These are phyloP conservation scores for Aureobasidium melanogenum DNA, from an alignment of 2,329 filamentous ascomycete species.

Conservation along the genomic window DNA sequence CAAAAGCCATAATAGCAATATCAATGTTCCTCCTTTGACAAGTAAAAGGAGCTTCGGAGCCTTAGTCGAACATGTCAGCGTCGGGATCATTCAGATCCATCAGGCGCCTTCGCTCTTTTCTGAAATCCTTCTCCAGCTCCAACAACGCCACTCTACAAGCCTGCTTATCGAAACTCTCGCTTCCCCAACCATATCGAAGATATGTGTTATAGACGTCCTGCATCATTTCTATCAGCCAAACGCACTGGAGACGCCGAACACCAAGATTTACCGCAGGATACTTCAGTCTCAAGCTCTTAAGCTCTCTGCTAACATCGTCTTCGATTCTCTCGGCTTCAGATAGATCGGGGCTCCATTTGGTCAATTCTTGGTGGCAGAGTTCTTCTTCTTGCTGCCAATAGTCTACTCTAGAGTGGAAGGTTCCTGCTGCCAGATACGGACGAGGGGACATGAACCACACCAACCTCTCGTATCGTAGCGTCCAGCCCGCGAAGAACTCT, in stretches of 20 bases:
- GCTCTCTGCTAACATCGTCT: background rate
- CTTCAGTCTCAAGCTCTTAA: background rate
- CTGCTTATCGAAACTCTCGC: background rate
- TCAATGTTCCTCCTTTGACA: too few relatives aligned
- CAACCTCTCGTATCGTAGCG: background rate
- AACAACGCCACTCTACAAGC: background rate
- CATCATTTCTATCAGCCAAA: background rate
- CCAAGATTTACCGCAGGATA: background rate
- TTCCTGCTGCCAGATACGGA: background rate
- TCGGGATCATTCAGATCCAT: background rate
- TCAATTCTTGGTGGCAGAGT: background rate
- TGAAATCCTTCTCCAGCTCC: background rate
- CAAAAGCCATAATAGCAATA: too few relatives aligned
- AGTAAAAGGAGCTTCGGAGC: too few relatives aligned
- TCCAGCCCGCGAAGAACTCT: background rate
- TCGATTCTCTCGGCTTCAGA: background rate
- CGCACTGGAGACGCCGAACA: too few relatives aligned
- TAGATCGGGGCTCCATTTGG: background rate
- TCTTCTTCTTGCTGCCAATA: background rate
- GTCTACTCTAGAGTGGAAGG: background rate
- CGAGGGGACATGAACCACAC: background rate
- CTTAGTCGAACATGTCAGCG: background rate
- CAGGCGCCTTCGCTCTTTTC: background rate
- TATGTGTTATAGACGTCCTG: background rate
- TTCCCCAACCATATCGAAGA: background rate